Evolutionary conservation across 2,329 filamentous ascomycete genomes (phyloP), one percentile per base, ranked within the genome.

Genomic region (Paraconiothyrium brasiliense): DNA sequence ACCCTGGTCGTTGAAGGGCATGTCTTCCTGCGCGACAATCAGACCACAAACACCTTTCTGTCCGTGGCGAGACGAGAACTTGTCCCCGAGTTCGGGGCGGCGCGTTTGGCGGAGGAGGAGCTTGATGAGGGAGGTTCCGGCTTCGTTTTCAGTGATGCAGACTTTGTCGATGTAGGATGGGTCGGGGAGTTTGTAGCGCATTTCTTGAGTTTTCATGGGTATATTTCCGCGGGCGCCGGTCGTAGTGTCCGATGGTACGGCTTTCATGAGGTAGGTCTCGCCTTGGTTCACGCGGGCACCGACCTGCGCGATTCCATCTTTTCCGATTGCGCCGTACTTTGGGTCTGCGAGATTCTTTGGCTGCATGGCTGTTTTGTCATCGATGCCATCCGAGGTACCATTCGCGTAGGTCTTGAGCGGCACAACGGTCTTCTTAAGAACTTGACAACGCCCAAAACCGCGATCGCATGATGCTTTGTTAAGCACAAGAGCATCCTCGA

Each of bases 31-130:
- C 65, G 97, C 92, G 20, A 94, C 93, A 61, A 99, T 97, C 70
- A 98, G 94, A 59, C 95, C 95, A 1, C 97, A 93, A 22, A 98
- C 95, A 82, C 95, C 95, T 79, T 99, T 99, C 75, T 99, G 95
- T 22, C 95, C 95, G 85, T 99, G 95, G 62, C 95, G 92, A 54
- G 95, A 99, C 0, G 94, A 97, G 81, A 99, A 99, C 78, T 99
- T 99, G 85, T 99, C 95, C 57, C 95, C 95, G 3, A 99, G 87
- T 78, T 99, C 96, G 0, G 95, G 95, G 5, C 94, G 88, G 46
- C 96, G 89, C 0, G 96, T 99, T 78, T 99, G 96, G n/a, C 96
- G 87, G 0, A 94, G 97, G 75, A 97, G 92, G 14, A 98, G 90
- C 79, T 99, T 99, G 84, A 98, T 88, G 51, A 98, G 87, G 22